Evolutionary conservation across 495 filamentous ascomycete species (phyloP).

Genomic region (Penicillium salamii): DNA sequence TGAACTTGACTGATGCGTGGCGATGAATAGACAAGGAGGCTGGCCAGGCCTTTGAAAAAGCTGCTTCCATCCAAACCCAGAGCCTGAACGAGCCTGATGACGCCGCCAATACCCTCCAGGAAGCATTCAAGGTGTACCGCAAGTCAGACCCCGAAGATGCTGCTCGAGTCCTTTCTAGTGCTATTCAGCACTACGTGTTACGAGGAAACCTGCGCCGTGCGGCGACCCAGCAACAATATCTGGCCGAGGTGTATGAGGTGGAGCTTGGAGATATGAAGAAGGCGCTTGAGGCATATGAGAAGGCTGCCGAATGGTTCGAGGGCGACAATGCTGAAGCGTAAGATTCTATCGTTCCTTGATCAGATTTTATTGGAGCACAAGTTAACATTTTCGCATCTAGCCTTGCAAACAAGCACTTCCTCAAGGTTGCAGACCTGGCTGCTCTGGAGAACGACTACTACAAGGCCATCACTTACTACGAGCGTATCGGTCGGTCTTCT

Average conservation of each 20-base stretch:
- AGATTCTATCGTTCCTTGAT: conserved; percentile 21
- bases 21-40: conserved; percentile 66
- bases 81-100: conserved; percentile 86
- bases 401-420: conserved; percentile 82
- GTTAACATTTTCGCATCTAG: conserved; percentile 33
- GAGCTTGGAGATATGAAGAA: conserved; percentile 73
- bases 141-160: conserved; percentile 78
- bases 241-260: conserved; percentile 77
- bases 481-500: conserved; percentile 68
- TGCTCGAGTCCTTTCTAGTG: conserved; percentile 66
- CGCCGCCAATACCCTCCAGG: conserved; percentile 72
- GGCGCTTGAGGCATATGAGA: conserved; percentile 75
- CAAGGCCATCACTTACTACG: conserved; percentile 75
- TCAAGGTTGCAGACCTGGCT: conserved; percentile 84
- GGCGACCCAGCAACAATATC: conserved; percentile 79
- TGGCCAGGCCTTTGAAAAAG: conserved; percentile 74
- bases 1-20: neutral
- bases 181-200: conserved; percentile 74
- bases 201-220: conserved; percentile 87
- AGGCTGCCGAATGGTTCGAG: conserved; percentile 83
- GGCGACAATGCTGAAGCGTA: conserved; percentile 83
- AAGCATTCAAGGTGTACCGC: conserved; percentile 83
- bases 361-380: neutral
- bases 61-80: conserved; percentile 68
- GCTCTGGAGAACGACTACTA: conserved; percentile 78